Evolutionary conservation across 176 grass and related monocot genomes (phyloP), one percentile per base, ranked within the genome.

Genomic region (Aegilops longissima): DNA sequence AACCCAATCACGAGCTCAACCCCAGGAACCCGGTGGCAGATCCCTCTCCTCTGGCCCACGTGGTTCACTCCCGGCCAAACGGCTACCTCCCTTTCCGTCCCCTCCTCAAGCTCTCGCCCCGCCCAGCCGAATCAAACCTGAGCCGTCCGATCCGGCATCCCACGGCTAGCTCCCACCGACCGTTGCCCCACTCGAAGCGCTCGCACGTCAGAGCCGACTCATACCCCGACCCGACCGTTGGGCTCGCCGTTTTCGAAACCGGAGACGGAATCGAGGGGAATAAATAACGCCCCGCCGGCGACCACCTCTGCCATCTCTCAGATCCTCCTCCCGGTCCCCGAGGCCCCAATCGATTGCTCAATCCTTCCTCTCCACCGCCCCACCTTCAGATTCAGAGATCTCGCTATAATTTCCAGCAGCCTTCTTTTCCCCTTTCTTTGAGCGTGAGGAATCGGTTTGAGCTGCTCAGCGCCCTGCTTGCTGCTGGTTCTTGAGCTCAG

Each of bases 151-250:
- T 87, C 36, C 0, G 0, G 0, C 4, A 11, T 30, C 42, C 9
- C 21, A 84, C 89, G 85, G 59, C 13, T 5, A 0, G 79, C 31
- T 35, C 5, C 39, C n/a, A 47, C 79, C 75, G 80, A 91, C 89
- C 89, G 89, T 87, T 87, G 81, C 73, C 2, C 1, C 42, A 52
- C 21, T 52, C 3, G 73, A 35, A 64, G 62, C 42, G 66, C 56
- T 12, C 52, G 73, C 84, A 8, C 39, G 80, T 83, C 66, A 79
- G 66, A 20, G 81, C 82, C 82, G 52, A n/a, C 79, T 5, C 51
- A 4, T 0, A 80, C 40, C 84, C 84, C 89, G 85, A 87, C 85
- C 49, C 89, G 89, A 91, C 89, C 89, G 89, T 91, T 91, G 67
- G 34, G 42, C 73, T 79, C 89, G 85, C 42, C 85, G 66, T 73